phyloP scores from a whole-genome alignment of 2,329 filamentous ascomycete genomes.

The Trichoderma koningiopsis region DNA sequence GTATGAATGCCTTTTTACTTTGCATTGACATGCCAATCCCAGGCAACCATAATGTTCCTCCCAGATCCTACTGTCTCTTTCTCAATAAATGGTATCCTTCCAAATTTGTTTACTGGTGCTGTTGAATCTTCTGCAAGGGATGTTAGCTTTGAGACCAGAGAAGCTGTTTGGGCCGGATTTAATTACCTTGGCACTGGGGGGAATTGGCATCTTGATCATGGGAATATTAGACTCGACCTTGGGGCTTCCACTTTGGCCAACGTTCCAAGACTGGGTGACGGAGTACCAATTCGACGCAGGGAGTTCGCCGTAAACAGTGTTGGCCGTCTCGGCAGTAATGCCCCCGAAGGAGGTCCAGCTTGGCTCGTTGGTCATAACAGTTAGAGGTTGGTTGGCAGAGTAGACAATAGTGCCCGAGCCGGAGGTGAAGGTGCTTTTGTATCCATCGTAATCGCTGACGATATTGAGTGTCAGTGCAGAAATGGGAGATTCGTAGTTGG shows the following conservation, averaged over 20 bases:
- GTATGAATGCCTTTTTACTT: background rate
- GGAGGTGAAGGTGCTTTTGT: background rate
- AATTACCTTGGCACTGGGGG: background rate
- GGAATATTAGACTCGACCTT: background rate
- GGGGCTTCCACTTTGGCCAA: background rate
- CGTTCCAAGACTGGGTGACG: background rate
- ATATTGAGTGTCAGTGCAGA: background rate
- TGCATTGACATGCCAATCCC: background rate
- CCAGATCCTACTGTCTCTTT: background rate
- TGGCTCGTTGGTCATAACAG: constrained; percentile 3
- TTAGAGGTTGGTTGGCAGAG: background rate
- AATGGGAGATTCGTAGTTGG: background rate
- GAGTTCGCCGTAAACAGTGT: background rate
- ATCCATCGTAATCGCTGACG: background rate
- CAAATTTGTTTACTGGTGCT: background rate
- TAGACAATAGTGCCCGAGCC: constrained; percentile 6
- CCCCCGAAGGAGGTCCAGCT: constrained; percentile 4
- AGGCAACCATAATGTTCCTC: background rate
- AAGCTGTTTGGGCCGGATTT: background rate
- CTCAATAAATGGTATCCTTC: too few relatives aligned
- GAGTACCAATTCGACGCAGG: background rate
- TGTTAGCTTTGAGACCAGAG: background rate
- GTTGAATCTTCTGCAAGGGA: background rate
- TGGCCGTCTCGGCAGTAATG: background rate
- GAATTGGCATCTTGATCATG: background rate